These are phyloP conservation scores for Salvia miltiorrhiza DNA, from an alignment of 257 asterid species.

Conservation along the genomic window DNA sequence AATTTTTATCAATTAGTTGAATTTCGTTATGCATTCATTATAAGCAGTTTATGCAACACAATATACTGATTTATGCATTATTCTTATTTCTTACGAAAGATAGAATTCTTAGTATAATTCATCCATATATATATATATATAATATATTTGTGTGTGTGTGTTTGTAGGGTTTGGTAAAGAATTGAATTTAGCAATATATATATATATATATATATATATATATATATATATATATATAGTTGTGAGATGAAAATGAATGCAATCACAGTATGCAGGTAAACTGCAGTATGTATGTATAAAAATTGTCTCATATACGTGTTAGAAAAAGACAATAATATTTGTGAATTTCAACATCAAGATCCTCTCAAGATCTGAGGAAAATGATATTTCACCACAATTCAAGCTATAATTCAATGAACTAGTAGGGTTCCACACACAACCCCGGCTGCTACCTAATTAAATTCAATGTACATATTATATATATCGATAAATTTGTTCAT, in stretches of 20 bases:
- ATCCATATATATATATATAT: no score
- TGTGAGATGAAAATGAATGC: neutral
- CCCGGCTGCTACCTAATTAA: no score
- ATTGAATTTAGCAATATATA: neutral
- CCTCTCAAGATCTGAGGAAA: constrained; percentile 40
- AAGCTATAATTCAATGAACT: constrained; percentile 21
- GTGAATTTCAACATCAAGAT: constrained; percentile 38
- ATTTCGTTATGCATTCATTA: no score
- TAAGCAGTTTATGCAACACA: no score
- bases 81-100: no score
- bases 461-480: no score
- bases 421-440: constrained; percentile 25
- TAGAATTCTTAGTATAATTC: no score
- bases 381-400: constrained; percentile 44
- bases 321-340: constrained; percentile 26
- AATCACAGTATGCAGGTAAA: neutral
- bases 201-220: neutral
- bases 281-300: constrained; percentile 3
- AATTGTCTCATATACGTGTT: constrained; percentile 13
- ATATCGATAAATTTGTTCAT: no score
- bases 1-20: no score
- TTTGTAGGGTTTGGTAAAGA: neutral
- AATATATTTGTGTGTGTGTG: no score
- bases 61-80: no score
- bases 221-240: no score